Evolutionary conservation across 768 basidiomycete genomes (phyloP), one percentile per base, ranked within the genome.

Genomic region (Lentinula edodes): DNA sequence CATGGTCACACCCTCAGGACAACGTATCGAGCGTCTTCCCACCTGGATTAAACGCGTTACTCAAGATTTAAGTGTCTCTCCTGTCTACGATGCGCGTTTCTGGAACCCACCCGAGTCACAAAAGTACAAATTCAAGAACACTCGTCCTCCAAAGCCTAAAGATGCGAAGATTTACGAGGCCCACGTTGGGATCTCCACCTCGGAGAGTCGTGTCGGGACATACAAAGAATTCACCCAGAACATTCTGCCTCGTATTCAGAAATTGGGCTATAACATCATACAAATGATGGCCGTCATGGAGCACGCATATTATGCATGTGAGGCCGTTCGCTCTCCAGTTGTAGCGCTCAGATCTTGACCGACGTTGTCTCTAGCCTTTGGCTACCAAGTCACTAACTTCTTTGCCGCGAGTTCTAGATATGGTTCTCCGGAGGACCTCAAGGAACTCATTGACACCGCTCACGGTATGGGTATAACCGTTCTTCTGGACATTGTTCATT

Each of bases 251-350:
- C 82, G 95, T 64, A 98, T 99, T 72, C 87, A 88, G 72, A 85
- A 86, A 61, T 81, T 98, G 28, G 97, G 95, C 8, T 99, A 99
- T 76, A 99, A 98, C 71, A 86, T 88, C 58, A 98, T 99, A 64
- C 97, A 99, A 75, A 82, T 98, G 67, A 99, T 99, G 97, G 97
- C 93, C 15, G 80, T 97, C 62, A 95, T 97, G 93, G 95, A 97
- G 72, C 95, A 98, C 70, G 91, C 95, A 2, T 98, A 98, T 73
- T 98, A 98, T 74, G 95, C 95, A 64, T 98, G 94, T 95, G 66
- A 68, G 90, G 32, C 75, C 42, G 16, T 61, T 48, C 39, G 59
- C 41, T 56, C 23, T 48, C 13, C 53, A n/a, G 35, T 36, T 65
- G 54, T 52, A 55, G 28, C 51, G 9, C 48, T 34, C 62, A 53